phyloP scores from a whole-genome alignment of 805 yeast species.

The Brettanomyces custersianus region DNA sequence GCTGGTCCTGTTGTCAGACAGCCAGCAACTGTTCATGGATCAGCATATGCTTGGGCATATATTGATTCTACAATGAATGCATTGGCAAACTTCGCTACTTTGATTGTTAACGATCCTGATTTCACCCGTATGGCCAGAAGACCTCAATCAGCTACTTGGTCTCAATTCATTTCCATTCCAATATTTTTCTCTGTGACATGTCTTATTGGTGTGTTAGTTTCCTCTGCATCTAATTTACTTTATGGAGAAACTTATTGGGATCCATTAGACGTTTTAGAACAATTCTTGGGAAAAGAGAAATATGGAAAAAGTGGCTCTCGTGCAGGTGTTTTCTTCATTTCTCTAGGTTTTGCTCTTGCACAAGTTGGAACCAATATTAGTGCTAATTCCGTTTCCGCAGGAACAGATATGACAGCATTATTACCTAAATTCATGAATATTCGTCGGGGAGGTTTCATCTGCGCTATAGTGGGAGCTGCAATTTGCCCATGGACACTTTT shows the following conservation, averaged over 20 bases:
- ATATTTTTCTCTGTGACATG: slow-evolving; percentile 72
- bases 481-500: slow-evolving; percentile 82
- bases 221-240: slow-evolving; percentile 64
- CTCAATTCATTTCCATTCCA: slow-evolving; percentile 64
- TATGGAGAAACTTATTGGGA: slow-evolving; percentile 74
- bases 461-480: slow-evolving; percentile 61
- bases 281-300: slow-evolving; percentile 46
- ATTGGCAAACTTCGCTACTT: slow-evolving; percentile 81
- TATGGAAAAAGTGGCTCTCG: slow-evolving; percentile 54
- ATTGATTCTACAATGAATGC: slow-evolving; percentile 71
- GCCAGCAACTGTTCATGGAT: slow-evolving; percentile 41
- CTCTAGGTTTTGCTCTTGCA: slow-evolving; percentile 63
- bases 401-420: slow-evolving; percentile 63
- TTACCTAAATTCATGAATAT: slow-evolving; percentile 59
- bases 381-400: slow-evolving; percentile 63
- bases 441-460: slow-evolving; percentile 72
- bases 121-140: slow-evolving; percentile 75
- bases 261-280: slow-evolving; percentile 67
- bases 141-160: slow-evolving; percentile 38
- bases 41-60: slow-evolving; percentile 76
- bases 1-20: slow-evolving; percentile 64
- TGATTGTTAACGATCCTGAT: slow-evolving; percentile 83
- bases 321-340: slow-evolving; percentile 72
- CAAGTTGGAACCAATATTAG: slow-evolving; percentile 74
- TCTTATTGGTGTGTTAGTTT: slow-evolving; percentile 74